Evolutionary conservation across 345 rosid genomes (phyloP).

Genomic region (Citrus sinensis): DVS_A1.0 CM039163.1:51790001-51790500

Average conservation of each 20-base stretch:
- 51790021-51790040: background rate
- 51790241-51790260: background rate
- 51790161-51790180: conserved; percentile 82
- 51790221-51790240: conserved; percentile 75
- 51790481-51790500: background rate
- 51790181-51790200: conserved; percentile 86
- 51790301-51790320: conserved; percentile 63
- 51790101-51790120: background rate
- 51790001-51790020: background rate
- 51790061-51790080: background rate
- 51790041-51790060: background rate
- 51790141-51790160: conserved; percentile 42
- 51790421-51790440: background rate
- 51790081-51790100: background rate
- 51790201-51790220: conserved; percentile 94
- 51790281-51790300: background rate
- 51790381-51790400: background rate
- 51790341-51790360: conserved; percentile 98
- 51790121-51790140: background rate
- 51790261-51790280: background rate
- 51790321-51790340: conserved; percentile 91
- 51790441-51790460: background rate
- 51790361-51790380: conserved; percentile 8
- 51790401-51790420: background rate
- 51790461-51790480: background rate